Conservation (phyloP, 495 filamentous ascomycete species). For the Podospora comata region DNA sequence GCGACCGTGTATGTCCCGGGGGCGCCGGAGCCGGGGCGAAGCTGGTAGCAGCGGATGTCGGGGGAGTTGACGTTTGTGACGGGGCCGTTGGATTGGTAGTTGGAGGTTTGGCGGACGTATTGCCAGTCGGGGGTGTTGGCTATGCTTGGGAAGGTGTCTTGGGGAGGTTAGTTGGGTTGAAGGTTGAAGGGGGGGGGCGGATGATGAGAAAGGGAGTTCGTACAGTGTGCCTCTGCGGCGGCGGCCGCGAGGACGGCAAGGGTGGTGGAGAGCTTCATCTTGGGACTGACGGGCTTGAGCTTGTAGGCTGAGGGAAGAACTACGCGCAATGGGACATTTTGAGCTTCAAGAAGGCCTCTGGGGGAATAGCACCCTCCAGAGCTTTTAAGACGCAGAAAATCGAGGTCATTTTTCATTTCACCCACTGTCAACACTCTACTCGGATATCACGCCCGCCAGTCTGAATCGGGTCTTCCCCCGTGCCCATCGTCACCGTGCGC, state of each 20-base stretch:
- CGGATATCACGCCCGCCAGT: neutral
- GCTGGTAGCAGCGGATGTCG: conserved; percentile 52
- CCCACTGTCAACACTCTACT: neutral
- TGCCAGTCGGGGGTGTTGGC: conserved; percentile 44
- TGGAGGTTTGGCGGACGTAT: conserved; percentile 47
- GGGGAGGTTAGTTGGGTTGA: conserved; percentile 3
- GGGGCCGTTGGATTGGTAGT: conserved; percentile 52
- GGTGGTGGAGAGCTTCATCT: conserved; percentile 40
- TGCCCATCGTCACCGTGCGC: conserved; percentile 6
- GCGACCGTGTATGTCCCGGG: conserved; percentile 41
- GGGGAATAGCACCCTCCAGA: neutral
- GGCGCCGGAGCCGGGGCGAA: conserved; percentile 36
- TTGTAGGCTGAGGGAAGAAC: neutral
- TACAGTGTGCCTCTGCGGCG: conserved; percentile 44
- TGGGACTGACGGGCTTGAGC: neutral
- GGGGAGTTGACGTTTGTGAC: conserved; percentile 48
- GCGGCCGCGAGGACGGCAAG: conserved; percentile 34
- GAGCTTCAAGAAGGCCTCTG: neutral
- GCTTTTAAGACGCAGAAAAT: neutral
- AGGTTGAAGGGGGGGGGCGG: neutral
- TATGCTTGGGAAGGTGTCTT: conserved; percentile 34
- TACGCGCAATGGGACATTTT: no score
- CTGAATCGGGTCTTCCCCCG: neutral
- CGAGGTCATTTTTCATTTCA: neutral
- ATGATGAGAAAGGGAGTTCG: neutral